Evolutionary conservation across 2,329 filamentous ascomycete species (phyloP), one percentile per base, ranked within the genome.

Genomic region (Aspergillus arachidicola): DNA sequence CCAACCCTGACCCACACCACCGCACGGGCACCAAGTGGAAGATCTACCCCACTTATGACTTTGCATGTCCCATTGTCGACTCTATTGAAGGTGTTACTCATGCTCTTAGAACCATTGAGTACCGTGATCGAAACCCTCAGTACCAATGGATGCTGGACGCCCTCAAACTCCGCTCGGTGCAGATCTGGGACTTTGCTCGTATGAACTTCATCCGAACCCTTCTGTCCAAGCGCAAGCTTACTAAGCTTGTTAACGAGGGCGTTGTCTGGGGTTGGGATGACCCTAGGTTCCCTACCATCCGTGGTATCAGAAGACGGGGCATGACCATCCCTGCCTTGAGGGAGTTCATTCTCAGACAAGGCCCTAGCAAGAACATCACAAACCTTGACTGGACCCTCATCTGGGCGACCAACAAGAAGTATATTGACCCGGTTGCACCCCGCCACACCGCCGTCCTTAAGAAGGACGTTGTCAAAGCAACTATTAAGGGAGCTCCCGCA

Each of bases 401-500:
- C 68, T 83, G 82, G 81, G 79, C 80, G 32, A 78, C 79, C 57
- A 94, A 94, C 84, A 94, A 92, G 82, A 92, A 92, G 80, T 87
- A 91, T 72, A 92, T 94, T 65, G 91, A 94, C 76, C 91, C 91
- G 1, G 81, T 92, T 53, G 89, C 90, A 4, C 89, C 90, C 1
- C 86, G 91, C 57, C 89, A 91, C 81, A 92, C 90, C 32, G 89
- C 90, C 28, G 86, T 97, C 66, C 82, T 87, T 61, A 85, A 88
- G 72, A 88, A 91, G 72, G 85, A 91, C 71, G 83, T 86, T 53
- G 92, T 96, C 65, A 89, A 86, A 73, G 89, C 91, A 26, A 87
- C 83, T 6, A 78, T 96, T 56, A 87, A 82, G 56, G 91, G 91
- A 48, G 84, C 87, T 3, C 89, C 87, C 1, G 83, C 86, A 28